Conservation (phyloP, 2,329 filamentous ascomycete genomes). For the Dothistroma septosporum region DNA sequence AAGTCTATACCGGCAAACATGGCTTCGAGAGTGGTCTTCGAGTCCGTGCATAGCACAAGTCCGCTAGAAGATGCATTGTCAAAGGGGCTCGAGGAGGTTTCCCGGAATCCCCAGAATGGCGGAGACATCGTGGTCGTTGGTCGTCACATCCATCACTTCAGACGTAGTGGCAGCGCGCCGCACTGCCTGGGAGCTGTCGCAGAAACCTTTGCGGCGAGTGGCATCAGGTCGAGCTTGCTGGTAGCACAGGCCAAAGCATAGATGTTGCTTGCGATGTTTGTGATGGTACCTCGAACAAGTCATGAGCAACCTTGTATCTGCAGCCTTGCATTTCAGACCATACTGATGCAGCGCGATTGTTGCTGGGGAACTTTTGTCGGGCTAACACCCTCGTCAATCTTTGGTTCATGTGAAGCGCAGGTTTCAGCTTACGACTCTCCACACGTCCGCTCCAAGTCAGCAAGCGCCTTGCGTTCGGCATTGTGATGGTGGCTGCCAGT, state of each 20-base stretch:
- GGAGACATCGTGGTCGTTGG: conserved; percentile 70
- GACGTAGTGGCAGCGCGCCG: conserved; percentile 32
- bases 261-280: conserved; percentile 1
- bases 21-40: conserved; percentile 56
- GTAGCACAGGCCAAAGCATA: conserved; percentile 55
- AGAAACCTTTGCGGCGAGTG: conserved; percentile 55
- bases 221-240: conserved; percentile 63
- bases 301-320: not conserved
- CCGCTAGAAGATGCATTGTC: conserved; percentile 48
- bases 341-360: not conserved
- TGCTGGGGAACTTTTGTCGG: not conserved
- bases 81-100: conserved; percentile 57
- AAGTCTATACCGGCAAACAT: conserved; percentile 54
- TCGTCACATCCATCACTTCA: conserved; percentile 41
- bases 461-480: conserved; percentile 1
- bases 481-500: not conserved
- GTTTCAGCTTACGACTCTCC: not conserved
- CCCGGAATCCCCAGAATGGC: conserved; percentile 58
- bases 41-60: conserved; percentile 40
- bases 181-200: conserved; percentile 58
- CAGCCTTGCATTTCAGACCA: not conserved
- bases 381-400: not conserved
- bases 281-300: not conserved
- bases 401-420: not conserved
- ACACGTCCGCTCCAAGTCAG: not conserved